A percentile compares a stretch with the other conserved stretches of the same genome.
Evolutionary conservation across 1,139 yeast species (phyloP).

Genomic region (Sporopachydermia cereana): DNA sequence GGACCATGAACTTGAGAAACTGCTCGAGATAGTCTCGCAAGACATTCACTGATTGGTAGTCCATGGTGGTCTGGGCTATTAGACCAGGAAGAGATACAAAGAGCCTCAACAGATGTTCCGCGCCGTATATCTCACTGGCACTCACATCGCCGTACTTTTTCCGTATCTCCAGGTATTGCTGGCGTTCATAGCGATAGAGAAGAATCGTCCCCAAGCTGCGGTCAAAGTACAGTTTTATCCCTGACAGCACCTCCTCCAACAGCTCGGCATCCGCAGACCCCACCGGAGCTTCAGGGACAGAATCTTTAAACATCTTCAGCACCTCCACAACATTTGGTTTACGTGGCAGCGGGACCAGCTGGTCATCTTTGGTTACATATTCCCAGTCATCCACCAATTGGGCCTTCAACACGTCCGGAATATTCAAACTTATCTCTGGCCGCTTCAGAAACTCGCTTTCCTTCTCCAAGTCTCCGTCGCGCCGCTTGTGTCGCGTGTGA

Average conservation of each 20-base stretch:
- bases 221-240: conserved; percentile 69
- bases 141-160: conserved; percentile 27
- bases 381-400: conserved; percentile 91
- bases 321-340: conserved; percentile 39
- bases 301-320: conserved; percentile 33
- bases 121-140: conserved; percentile 52
- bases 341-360: conserved; percentile 52
- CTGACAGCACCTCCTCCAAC: conserved; percentile 53
- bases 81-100: conserved; percentile 72
- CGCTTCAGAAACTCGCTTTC: conserved; percentile 29
- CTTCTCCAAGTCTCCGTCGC: conserved; percentile 15
- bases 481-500: conserved; percentile 9
- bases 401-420: conserved; percentile 59
- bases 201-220: conserved; percentile 59
- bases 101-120: conserved; percentile 64
- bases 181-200: conserved; percentile 74
- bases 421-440: conserved; percentile 41
- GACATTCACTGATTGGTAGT: conserved; percentile 53
- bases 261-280: conserved; percentile 40
- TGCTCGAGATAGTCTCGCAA: conserved; percentile 43
- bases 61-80: conserved; percentile 72
- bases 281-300: conserved; percentile 7
- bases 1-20: conserved; percentile 37
- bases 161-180: conserved; percentile 56
- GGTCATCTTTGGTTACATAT: conserved; percentile 66